Percentiles rank a stretch among this genome's conserved stretches.
These are phyloP conservation scores for Orbilia ellipsospora DNA, from an alignment of 2,329 filamentous ascomycete genomes.

Conservation along the genomic window DNA sequence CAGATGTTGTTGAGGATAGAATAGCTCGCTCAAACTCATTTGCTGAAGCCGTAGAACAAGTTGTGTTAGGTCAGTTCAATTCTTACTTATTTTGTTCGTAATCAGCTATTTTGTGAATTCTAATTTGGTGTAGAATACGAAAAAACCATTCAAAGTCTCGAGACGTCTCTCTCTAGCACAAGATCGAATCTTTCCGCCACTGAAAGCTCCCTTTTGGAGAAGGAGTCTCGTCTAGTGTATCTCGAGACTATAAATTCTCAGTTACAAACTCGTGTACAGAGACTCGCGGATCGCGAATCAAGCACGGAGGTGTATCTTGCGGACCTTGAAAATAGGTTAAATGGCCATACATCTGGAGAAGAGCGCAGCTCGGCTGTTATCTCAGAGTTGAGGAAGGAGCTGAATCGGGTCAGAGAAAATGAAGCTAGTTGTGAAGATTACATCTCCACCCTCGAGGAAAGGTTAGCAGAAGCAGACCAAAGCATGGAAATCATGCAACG, in stretches of 20 bases:
- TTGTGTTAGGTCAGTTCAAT: slow-evolving; percentile 71
- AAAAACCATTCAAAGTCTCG: slow-evolving; percentile 94
- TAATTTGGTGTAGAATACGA: slow-evolving; percentile 77
- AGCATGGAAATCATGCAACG: slow-evolving; percentile 97
- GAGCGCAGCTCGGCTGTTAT: slow-evolving; percentile 91
- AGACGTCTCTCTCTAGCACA: slow-evolving; percentile 90
- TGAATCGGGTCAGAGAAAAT: slow-evolving; percentile 86
- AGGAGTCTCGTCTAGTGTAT: slow-evolving; percentile 92
- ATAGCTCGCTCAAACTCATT: slow-evolving; percentile 96
- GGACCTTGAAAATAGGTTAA: slow-evolving; percentile 88
- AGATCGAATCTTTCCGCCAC: slow-evolving; percentile 82
- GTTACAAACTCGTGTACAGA: slow-evolving; percentile 88
- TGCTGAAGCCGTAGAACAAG: slow-evolving; percentile 92
- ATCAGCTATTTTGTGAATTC: not conserved
- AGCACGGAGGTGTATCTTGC: slow-evolving; percentile 94
- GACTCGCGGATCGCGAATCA: slow-evolving; percentile 87
- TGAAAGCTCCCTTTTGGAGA: slow-evolving; percentile 88
- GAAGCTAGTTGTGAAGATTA: slow-evolving; percentile 94
- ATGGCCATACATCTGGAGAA: slow-evolving; percentile 88
- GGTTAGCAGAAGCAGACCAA: slow-evolving; percentile 93
- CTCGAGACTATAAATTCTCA: slow-evolving; percentile 91
- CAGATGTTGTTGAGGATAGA: slow-evolving; percentile 83
- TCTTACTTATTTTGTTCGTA: too few species aligned
- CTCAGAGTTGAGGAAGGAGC: slow-evolving; percentile 87
- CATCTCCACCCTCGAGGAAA: slow-evolving; percentile 94